Conservation (phyloP, 345 rosid genomes). For the Cardamine chenopodiifolia region DNA sequence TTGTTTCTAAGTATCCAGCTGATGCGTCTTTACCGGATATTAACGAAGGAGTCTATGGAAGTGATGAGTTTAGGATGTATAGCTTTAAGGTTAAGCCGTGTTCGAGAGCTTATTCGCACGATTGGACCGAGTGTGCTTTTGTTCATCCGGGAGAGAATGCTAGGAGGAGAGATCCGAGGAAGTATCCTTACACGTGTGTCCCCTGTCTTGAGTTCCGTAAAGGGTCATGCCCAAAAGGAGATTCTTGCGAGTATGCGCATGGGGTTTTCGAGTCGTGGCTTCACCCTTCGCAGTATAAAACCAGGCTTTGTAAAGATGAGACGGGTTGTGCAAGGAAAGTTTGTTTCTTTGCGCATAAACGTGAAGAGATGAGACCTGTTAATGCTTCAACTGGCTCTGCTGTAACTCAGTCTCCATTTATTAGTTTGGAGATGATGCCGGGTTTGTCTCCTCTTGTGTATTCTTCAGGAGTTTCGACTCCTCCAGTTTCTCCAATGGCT, state of each 20-base stretch:
- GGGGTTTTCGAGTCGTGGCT: slow-evolving; percentile 99
- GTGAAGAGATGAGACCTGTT: slow-evolving; percentile 88
- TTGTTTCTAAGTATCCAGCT: slow-evolving; percentile 59
- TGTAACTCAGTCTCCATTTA: slow-evolving; percentile 48
- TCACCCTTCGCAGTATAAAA: slow-evolving; percentile 95
- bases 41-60: slow-evolving; percentile 74
- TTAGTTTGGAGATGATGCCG: slow-evolving; percentile 59
- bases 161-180: slow-evolving; percentile 92
- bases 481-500: slow-evolving; percentile 54
- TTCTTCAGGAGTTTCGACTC: slow-evolving; percentile 66
- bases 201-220: slow-evolving; percentile 98
- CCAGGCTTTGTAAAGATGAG: slow-evolving; percentile 97
- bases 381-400: slow-evolving; percentile 96
- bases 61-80: slow-evolving; percentile 95
- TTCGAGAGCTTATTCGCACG: slow-evolving; percentile 96
- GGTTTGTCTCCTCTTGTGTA: slow-evolving; percentile 57
- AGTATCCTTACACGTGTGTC: slow-evolving; percentile 91
- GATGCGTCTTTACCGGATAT: slow-evolving; percentile 86
- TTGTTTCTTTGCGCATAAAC: slow-evolving; percentile 95
- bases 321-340: slow-evolving; percentile 85
- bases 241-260: slow-evolving; percentile 95
- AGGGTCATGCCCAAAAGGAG: slow-evolving; percentile 87
- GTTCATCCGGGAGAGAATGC: slow-evolving; percentile 99
- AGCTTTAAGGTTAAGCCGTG: slow-evolving; percentile 96
- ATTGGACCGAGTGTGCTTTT: slow-evolving; percentile 98